These are phyloP conservation scores for cucumber (Cucumis sativus) DNA, from an alignment of 306 rosid genomes.

Conservation along the genomic window Cucumber_9930_V3 NC_026661.2:17058001-17058500, in stretches of 20 bases:
- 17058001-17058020: neutral
- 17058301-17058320: slow-evolving; percentile 20
- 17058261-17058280: neutral
- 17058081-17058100: slow-evolving; percentile 34
- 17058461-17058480: slow-evolving; percentile 14
- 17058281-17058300: slow-evolving; percentile 12
- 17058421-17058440: slow-evolving; percentile 64
- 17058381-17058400: slow-evolving; percentile 74
- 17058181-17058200: slow-evolving; percentile 4
- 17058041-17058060: neutral
- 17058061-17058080: neutral
- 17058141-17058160: slow-evolving; percentile 22
- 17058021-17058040: neutral
- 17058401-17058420: slow-evolving; percentile 33
- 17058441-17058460: slow-evolving; percentile 74
- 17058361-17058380: slow-evolving; percentile 82
- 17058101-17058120: slow-evolving; percentile 34
- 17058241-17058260: slow-evolving; percentile 22
- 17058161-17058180: slow-evolving; percentile 12
- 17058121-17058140: slow-evolving; percentile 17
- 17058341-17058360: slow-evolving; percentile 82
- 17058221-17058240: slow-evolving; percentile 28
- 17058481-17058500: neutral
- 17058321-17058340: slow-evolving; percentile 37
- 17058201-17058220: neutral